Evolutionary conservation across 805 yeast genomes (phyloP), one percentile per base, ranked within the genome.

Genomic region (Candida andamanensis): DNA sequence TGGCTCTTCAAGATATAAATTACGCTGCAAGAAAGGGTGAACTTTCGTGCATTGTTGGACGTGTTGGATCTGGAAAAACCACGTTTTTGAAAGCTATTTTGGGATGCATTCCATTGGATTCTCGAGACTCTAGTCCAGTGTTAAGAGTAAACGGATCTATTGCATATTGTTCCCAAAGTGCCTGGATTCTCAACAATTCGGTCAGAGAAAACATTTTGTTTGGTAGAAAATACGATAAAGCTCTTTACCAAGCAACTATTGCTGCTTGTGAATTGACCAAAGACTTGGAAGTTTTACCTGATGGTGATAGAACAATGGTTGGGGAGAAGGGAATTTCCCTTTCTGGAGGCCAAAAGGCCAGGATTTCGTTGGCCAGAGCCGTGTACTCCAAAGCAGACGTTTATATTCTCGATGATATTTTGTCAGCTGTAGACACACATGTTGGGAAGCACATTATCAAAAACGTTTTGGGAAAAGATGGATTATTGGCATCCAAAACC

Each of bases 251-350:
- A 13, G 45, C 41, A 17, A 59, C 66, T 4, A 41, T 63, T 15
- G 52, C 49, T 17, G 68, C 67, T 4, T 63, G 69, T 46, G 57
- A 61, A 35, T 51, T 63, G 16, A 23, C 47, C 6, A 44, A 61
- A 14, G 69, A 63, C 39, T 50, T 63, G 33, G 48, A 47, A 17
- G 41, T 48, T 4, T 50, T 63, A 29, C 64, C 69, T 2, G 68
- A 63, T 41, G 67, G 63, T 15, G 69, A 63, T 42, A 46, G 41
- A 28, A 63, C 69, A n/a, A 49, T 56, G 29, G 69, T 63, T n/a
- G 69, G 69, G 5, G 68, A 63, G 35, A 63, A 63, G 41, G 69
- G 69, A 21, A 60, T 63, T 24, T 58, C 69, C 3, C 44, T 63
- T 16, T 56, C 64, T 32, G 69, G 69, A 4, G 69, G 69, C 17